Conservation (phyloP, 2,329 filamentous ascomycete genomes). For the Colletotrichum godetiae region DNA sequence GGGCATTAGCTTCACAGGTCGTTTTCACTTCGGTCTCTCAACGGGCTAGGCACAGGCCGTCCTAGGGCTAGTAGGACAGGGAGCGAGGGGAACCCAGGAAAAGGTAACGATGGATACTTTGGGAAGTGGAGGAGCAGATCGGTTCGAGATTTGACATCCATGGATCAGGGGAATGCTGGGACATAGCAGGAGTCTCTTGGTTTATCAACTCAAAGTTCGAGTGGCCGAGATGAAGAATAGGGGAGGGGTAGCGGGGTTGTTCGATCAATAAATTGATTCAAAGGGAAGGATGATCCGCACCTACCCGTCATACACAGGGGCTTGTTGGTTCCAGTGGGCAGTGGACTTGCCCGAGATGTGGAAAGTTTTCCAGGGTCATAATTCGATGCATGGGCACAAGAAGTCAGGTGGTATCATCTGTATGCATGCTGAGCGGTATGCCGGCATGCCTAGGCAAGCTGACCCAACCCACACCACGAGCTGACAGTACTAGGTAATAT, state of each 20-base stretch:
- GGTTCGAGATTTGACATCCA: conserved; percentile 20
- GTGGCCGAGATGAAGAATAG: background rate
- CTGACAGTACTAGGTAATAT: conserved; percentile 5
- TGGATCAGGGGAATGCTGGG: conserved; percentile 19
- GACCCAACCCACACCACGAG: conserved; percentile 13
- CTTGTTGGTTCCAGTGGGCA: background rate
- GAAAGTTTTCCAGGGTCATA: background rate
- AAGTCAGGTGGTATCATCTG: background rate
- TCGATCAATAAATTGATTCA: conserved; percentile 7
- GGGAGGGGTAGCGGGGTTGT: background rate
- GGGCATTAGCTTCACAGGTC: conserved; percentile 13
- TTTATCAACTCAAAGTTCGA: conserved; percentile 1
- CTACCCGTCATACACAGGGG: background rate
- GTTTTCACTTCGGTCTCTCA: conserved; percentile 19
- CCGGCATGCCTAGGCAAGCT: background rate
- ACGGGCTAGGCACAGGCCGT: conserved; percentile 3
- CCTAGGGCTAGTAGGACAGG: conserved; percentile 25
- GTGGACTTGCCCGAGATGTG: background rate
- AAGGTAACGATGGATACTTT: background rate
- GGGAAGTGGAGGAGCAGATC: background rate
- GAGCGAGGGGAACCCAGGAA: conserved; percentile 20
- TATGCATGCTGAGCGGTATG: background rate
- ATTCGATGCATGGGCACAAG: background rate
- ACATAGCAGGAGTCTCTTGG: background rate
- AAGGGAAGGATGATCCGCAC: background rate